Evolutionary conservation across 176 grass and related monocot genomes (phyloP).

Genomic region (Otatea glauca): DNA sequence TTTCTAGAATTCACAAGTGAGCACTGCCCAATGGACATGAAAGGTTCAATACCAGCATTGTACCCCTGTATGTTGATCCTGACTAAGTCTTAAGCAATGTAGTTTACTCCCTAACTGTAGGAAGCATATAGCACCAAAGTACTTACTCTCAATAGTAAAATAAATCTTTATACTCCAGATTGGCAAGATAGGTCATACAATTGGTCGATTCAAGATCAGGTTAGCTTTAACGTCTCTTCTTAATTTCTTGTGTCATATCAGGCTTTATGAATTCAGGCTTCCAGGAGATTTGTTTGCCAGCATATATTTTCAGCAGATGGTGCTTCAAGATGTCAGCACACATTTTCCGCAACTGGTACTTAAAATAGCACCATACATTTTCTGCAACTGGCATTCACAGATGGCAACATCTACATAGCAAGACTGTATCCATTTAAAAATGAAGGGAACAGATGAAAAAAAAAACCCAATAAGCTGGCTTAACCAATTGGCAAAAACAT

Average conservation of each 20-base stretch:
- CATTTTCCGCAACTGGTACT: conserved; percentile 25
- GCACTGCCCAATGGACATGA: neutral
- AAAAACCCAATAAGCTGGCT: conserved; percentile 1
- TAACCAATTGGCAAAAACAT: conserved; percentile 41
- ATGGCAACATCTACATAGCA: conserved; percentile 34
- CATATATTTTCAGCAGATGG: conserved; percentile 24
- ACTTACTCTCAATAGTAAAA: conserved; percentile 1
- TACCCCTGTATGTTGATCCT: neutral
- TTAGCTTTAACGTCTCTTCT: neutral
- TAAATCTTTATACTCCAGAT: neutral
- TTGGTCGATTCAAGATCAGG: neutral
- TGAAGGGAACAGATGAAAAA: neutral
- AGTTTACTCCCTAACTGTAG: conserved; percentile 13
- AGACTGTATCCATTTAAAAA: conserved; percentile 29
- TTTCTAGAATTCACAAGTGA: neutral
- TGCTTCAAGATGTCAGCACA: conserved; percentile 32
- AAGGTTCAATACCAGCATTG: neutral
- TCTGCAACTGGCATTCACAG: conserved; percentile 33
- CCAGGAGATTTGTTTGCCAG: conserved; percentile 17
- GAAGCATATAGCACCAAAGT: conserved; percentile 6
- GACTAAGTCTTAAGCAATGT: neutral
- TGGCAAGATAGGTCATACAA: neutral
- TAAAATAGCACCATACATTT: conserved; percentile 44
- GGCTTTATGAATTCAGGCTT: neutral
- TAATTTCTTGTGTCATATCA: neutral